Percentiles rank a stretch among this genome's conserved stretches.
phyloP scores from a whole-genome alignment of 2,329 filamentous ascomycete species.

The Penicillium expansum region DNA sequence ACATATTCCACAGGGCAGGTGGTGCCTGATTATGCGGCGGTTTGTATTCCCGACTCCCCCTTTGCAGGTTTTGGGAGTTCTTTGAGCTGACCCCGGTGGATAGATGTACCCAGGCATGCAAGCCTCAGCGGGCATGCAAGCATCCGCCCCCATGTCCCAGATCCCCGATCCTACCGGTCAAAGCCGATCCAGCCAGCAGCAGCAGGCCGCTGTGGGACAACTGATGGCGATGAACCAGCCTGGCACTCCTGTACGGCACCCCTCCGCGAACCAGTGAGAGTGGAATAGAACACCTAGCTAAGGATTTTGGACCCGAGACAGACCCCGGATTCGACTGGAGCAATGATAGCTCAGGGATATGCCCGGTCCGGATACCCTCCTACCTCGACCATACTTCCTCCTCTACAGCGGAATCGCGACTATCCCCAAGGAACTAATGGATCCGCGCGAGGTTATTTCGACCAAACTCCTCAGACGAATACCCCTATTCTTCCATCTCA shows the following conservation, averaged over 20 bases:
- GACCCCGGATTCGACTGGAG: conserved; percentile 37
- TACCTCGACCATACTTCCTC: conserved; percentile 36
- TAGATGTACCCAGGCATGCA: conserved; percentile 35
- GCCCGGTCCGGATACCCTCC: conserved; percentile 34
- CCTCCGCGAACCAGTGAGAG: conserved; percentile 26
- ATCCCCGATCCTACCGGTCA: conserved; percentile 37
- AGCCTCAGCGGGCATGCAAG: conserved; percentile 27
- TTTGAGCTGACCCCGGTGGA: neutral
- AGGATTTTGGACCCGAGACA: conserved; percentile 28
- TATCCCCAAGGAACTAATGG: conserved; percentile 31
- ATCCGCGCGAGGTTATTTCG: conserved; percentile 30
- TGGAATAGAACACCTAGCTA: conserved; percentile 26
- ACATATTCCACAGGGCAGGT: conserved; percentile 37
- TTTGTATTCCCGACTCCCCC: conserved; percentile 21
- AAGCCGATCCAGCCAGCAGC: conserved; percentile 30
- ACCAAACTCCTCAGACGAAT: conserved; percentile 32
- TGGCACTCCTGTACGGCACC: conserved; percentile 39
- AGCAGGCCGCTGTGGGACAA: conserved; percentile 38
- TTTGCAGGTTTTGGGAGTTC: neutral
- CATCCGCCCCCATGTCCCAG: conserved; percentile 34
- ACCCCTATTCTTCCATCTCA: conserved; percentile 39
- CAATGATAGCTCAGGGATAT: conserved; percentile 39
- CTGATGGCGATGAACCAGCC: conserved; percentile 39
- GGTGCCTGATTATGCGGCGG: conserved; percentile 38
- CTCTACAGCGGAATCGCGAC: conserved; percentile 35